phyloP scores from a whole-genome alignment of 2,329 filamentous ascomycete genomes.

The Cytospora piceae region DNA sequence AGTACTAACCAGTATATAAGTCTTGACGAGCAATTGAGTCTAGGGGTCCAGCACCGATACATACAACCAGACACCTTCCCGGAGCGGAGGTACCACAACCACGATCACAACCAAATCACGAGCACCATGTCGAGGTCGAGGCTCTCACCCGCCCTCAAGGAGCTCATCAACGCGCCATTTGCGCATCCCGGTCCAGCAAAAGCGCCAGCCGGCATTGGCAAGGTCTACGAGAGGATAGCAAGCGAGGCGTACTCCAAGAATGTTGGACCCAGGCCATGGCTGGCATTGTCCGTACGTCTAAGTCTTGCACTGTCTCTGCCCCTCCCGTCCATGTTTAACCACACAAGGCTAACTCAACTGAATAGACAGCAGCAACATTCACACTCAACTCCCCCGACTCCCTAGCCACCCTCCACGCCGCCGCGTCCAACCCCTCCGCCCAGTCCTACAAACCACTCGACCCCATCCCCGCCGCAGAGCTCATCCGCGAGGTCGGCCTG shows the following conservation, averaged over 20 bases:
- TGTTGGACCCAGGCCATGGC: constrained; percentile 67
- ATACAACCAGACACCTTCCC: background rate
- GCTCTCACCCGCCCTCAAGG: constrained; percentile 71
- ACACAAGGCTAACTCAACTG: background rate
- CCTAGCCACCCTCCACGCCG: constrained; percentile 63
- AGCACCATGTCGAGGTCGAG: constrained; percentile 64
- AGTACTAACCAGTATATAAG: background rate
- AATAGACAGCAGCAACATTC: constrained; percentile 76
- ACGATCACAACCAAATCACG: background rate
- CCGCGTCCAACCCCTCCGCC: constrained; percentile 43
- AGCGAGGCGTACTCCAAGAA: constrained; percentile 64
- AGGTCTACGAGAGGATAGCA: constrained; percentile 67
- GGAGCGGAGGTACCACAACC: background rate
- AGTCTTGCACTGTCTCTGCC: background rate
- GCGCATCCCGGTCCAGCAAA: constrained; percentile 67
- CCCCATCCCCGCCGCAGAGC: constrained; percentile 61
- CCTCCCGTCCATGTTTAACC: background rate
- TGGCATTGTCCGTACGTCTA: constrained; percentile 62
- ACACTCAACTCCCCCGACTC: constrained; percentile 85
- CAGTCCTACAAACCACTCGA: constrained; percentile 32
- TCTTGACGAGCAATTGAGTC: background rate
- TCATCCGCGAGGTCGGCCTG: constrained; percentile 75
- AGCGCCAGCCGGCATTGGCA: constrained; percentile 64
- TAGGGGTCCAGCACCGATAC: background rate
- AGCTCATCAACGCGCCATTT: constrained; percentile 71